Percentiles rank a stretch among this genome's conserved stretches.
These are phyloP conservation scores for Alternaria angustiovoidea DNA, from an alignment of 2,329 filamentous ascomycete genomes.

Conservation along the genomic window DNA sequence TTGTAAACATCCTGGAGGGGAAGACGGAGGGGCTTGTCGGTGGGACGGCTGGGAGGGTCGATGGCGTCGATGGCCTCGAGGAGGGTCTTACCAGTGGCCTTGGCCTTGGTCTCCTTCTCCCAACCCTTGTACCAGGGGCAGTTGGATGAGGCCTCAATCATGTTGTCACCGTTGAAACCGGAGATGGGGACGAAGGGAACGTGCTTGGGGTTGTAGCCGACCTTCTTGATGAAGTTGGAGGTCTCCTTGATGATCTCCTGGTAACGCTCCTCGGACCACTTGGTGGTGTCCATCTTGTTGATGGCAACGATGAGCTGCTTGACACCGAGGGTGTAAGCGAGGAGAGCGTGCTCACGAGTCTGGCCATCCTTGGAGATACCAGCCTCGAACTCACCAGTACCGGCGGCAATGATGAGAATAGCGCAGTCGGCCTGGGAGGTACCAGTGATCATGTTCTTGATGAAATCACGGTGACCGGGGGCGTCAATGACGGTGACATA, in stretches of 20 bases:
- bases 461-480: conserved; percentile 99
- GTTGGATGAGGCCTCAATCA: conserved; percentile 89
- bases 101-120: conserved; percentile 97
- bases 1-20: conserved; percentile 99
- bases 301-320: conserved; percentile 99
- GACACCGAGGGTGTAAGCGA: conserved; percentile 99
- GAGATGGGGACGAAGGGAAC: conserved; percentile 99
- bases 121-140: conserved; percentile 99
- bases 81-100: conserved; percentile 93
- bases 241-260: conserved; percentile 99
- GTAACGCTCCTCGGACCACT: conserved; percentile 97
- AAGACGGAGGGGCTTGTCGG: conserved; percentile 99
- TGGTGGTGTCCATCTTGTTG: conserved; percentile 99
- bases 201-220: conserved; percentile 99
- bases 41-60: conserved; percentile 88
- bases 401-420: conserved; percentile 99
- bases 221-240: conserved; percentile 99
- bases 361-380: conserved; percentile 99
- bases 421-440: conserved; percentile 99
- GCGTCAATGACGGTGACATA: conserved; percentile 63
- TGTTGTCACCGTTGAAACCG: conserved; percentile 99
- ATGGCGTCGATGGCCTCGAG: conserved; percentile 99
- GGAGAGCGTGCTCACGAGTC: conserved; percentile 99
- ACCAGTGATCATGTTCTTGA: conserved; percentile 99
- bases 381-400: conserved; percentile 99